phyloP scores from a whole-genome alignment of 805 yeast species.

The Kurtzmaniella cleridarum region DNA sequence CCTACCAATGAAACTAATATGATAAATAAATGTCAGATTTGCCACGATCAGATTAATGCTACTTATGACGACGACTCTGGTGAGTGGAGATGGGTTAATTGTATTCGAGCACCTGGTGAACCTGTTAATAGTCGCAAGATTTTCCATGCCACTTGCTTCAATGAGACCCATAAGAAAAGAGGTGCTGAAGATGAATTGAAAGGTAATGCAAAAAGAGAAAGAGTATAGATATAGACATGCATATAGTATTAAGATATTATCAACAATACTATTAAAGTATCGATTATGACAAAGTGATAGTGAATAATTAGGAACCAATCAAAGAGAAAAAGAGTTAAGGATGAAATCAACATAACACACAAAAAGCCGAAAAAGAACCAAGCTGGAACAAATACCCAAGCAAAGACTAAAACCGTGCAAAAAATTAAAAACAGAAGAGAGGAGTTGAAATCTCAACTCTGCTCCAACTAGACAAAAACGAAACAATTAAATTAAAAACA shows the following conservation, averaged over 20 bases:
- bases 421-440: too few relatives aligned
- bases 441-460: too few relatives aligned
- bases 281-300: neutral
- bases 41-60: constrained; percentile 39
- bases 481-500: too few relatives aligned
- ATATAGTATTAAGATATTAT: constrained; percentile 1
- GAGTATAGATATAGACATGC: constrained; percentile 5
- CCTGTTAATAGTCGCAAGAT: constrained; percentile 29
- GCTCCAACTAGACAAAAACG: too few relatives aligned
- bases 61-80: constrained; percentile 40
- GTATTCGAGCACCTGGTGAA: constrained; percentile 35
- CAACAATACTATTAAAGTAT: constrained; percentile 1
- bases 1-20: constrained; percentile 60
- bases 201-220: constrained; percentile 19
- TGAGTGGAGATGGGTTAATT: constrained; percentile 42
- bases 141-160: constrained; percentile 34
- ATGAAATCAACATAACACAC: neutral
- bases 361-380: too few relatives aligned
- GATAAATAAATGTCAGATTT: constrained; percentile 37
- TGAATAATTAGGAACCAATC: too few relatives aligned
- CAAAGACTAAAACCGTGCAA: too few relatives aligned
- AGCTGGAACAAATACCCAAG: too few relatives aligned
- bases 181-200: constrained; percentile 21
- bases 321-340: too few relatives aligned
- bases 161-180: constrained; percentile 33